Evolutionary conservation across 306 rosid species (phyloP), one percentile per base, ranked within the genome.

Genomic region (Prunus mume): DNA sequence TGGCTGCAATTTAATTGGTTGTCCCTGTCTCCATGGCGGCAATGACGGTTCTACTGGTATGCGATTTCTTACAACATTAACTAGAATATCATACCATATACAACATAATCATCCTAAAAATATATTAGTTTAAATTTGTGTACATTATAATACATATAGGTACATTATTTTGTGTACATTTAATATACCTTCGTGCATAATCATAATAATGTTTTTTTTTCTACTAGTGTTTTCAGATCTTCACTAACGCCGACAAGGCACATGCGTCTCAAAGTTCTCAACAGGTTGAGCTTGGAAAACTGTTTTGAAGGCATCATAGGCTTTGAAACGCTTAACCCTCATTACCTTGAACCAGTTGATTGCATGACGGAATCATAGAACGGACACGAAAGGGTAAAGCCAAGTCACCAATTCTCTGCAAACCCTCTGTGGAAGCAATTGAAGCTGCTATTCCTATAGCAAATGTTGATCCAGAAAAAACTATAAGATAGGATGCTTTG

Each of bases 271-370:
- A 34, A 85, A 88, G 93, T 89, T 81, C 87, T 91, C 68, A 73
- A 71, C 62, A 80, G 87, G 80, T 71, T 89, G 85, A 86, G 89
- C 18, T 74, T 93, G 87, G 93, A 89, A 78, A 97, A 93, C 68
- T 93, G 97, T 82, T 93, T 93, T 77, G 88, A 88, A 73, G 95
- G 92, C 74, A 79, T 91, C 71, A 83, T 93, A 84, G 88, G 95
- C 91, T 91, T 93, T 17, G 98, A 93, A 83, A 93, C 92, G 17
- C 93, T 93, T 27, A 93, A 93, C 76, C 92, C 90, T 77, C 64
- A 46, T 38, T 83, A 71, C 17, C 75, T 12, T 25, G 68, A 85
- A 66, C 80, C 72, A 34, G 41, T 34, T 76, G 73, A 76, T 24
- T 41, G 22, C 79, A 12, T 68, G 19, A 64, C 2, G 6, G 41